These are phyloP conservation scores for Alopecurus myosuroides DNA, from an alignment of 176 grass and related monocot species.

Conservation along the genomic window DNA sequence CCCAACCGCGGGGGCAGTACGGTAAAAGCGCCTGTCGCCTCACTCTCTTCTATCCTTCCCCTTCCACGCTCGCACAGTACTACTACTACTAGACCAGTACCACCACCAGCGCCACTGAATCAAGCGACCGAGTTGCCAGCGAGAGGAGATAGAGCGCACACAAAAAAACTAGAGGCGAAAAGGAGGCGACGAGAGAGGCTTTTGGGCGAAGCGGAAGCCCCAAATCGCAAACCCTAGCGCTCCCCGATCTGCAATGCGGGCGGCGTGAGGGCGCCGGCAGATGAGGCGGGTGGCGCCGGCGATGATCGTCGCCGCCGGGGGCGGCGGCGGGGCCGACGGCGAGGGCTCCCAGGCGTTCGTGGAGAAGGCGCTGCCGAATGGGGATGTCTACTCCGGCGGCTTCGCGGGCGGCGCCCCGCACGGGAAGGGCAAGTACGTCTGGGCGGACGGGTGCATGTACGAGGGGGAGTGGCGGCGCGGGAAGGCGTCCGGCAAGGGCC, in stretches of 20 bases:
- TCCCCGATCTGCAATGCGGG: slow-evolving; percentile 43
- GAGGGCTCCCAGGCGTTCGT: slow-evolving; percentile 18
- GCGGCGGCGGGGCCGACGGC: slow-evolving; percentile 13
- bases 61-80: slow-evolving; percentile 7
- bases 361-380: slow-evolving; percentile 81
- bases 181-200: neutral
- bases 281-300: slow-evolving; percentile 70
- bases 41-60: neutral
- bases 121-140: slow-evolving; percentile 15
- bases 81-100: slow-evolving; percentile 28
- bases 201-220: slow-evolving; percentile 9
- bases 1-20: slow-evolving; percentile 1
- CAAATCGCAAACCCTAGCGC: slow-evolving; percentile 49
- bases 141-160: neutral
- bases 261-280: neutral
- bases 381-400: slow-evolving; percentile 66
- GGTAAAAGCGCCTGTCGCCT: slow-evolving; percentile 3
- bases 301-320: slow-evolving; percentile 23
- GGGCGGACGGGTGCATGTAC: slow-evolving; percentile 90
- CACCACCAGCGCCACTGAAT: slow-evolving; percentile 15
- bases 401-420: slow-evolving; percentile 60
- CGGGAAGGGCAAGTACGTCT: slow-evolving; percentile 83
- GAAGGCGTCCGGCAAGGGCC: slow-evolving; percentile 79
- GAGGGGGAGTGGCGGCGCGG: slow-evolving; percentile 82
- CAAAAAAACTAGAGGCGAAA: slow-evolving; percentile 12